Conservation (phyloP, 208 protist genomes). For the Lotmaria passim region DNA sequence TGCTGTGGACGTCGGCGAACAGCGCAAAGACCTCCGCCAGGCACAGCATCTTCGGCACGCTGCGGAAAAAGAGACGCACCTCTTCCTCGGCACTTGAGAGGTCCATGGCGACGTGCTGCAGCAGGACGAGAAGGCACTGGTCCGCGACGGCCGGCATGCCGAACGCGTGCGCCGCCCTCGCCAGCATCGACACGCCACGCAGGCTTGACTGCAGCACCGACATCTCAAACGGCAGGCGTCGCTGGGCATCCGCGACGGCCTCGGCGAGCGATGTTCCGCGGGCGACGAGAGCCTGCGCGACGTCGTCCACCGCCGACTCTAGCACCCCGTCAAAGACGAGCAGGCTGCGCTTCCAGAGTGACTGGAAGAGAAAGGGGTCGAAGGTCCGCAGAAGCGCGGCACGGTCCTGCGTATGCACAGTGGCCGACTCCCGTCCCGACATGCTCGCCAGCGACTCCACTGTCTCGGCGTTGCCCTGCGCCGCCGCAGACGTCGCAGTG, state of each 20-base stretch:
- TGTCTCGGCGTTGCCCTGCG: constrained; percentile 1
- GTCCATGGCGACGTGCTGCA: constrained; percentile 38
- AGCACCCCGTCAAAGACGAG: constrained; percentile 61
- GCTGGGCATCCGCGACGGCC: constrained; percentile 33
- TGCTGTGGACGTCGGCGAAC: constrained; percentile 35
- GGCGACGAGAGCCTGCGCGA: constrained; percentile 27
- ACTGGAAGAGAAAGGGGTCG: constrained; percentile 56
- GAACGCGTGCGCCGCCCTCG: constrained; percentile 28
- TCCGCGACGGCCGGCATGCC: constrained; percentile 35
- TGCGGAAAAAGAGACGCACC: constrained; percentile 43
- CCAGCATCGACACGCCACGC: constrained; percentile 37
- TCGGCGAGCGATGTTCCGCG: constrained; percentile 22
- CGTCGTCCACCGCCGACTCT: constrained; percentile 33
- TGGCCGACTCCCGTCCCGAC: neutral
- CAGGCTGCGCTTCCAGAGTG: constrained; percentile 61
- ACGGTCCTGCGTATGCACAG: neutral
- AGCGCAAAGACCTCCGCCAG: constrained; percentile 49
- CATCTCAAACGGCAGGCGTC: constrained; percentile 29
- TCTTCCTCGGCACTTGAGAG: constrained; percentile 37
- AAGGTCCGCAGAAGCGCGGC: constrained; percentile 20
- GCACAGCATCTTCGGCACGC: constrained; percentile 44
- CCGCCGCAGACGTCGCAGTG: neutral
- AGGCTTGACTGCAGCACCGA: constrained; percentile 37
- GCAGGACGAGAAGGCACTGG: constrained; percentile 40
- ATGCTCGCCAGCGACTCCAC: constrained; percentile 21